Evolutionary conservation across 495 filamentous ascomycete genomes (phyloP).

Genomic region (Antarctomyces pellizariae): DNA sequence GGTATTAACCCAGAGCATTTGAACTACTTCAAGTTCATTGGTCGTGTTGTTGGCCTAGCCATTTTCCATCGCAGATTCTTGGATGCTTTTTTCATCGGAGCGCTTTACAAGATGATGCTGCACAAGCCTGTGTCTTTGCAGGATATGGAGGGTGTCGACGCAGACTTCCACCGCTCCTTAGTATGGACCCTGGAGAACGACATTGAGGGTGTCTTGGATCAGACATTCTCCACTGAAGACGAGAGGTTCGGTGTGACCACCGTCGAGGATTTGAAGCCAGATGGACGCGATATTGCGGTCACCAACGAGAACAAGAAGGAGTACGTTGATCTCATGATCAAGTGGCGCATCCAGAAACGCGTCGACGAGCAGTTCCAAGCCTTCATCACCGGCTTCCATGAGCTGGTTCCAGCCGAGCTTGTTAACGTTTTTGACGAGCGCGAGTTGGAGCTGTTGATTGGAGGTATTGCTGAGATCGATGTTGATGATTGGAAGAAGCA

Average conservation of each 20-base stretch:
- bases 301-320: slow-evolving; percentile 93
- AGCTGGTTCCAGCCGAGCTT: slow-evolving; percentile 85
- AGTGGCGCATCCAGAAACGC: slow-evolving; percentile 97
- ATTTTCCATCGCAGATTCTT: slow-evolving; percentile 98
- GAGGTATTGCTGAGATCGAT: slow-evolving; percentile 97
- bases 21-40: slow-evolving; percentile 99
- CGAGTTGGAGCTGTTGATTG: slow-evolving; percentile 88
- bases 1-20: slow-evolving; percentile 98
- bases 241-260: slow-evolving; percentile 87
- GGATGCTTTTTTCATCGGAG: slow-evolving; percentile 98
- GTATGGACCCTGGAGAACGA: slow-evolving; percentile 97
- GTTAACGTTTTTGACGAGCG: slow-evolving; percentile 98
- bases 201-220: slow-evolving; percentile 70
- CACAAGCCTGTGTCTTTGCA: slow-evolving; percentile 74
- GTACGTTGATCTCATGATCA: slow-evolving; percentile 88
- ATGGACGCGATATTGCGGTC: slow-evolving; percentile 77
- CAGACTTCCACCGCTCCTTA: slow-evolving; percentile 83
- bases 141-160: slow-evolving; percentile 98
- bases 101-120: slow-evolving; percentile 99
- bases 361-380: slow-evolving; percentile 96
- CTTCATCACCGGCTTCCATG: slow-evolving; percentile 92
- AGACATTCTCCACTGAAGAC: slow-evolving; percentile 90
- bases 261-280: slow-evolving; percentile 79
- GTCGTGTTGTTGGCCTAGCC: slow-evolving; percentile 85
- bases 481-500: slow-evolving; percentile 99